Conservation (phyloP, 345 rosid genomes). For the Geranium brycei region DNA sequence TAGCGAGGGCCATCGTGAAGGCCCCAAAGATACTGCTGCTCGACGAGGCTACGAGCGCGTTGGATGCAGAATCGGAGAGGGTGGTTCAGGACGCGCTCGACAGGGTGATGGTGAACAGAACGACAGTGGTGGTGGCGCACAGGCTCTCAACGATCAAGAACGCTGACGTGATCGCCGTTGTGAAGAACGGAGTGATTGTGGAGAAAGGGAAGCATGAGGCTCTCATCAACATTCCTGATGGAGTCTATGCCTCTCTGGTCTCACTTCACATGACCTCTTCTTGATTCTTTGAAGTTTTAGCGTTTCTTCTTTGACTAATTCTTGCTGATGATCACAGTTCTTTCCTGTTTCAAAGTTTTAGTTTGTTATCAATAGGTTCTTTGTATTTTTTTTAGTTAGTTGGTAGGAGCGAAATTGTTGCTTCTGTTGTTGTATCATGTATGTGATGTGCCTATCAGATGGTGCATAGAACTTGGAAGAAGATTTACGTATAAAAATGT, state of each 20-base stretch:
- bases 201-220: constrained; percentile 50
- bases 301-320: background rate
- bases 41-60: constrained; percentile 58
- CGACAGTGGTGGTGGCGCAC: constrained; percentile 43
- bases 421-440: too few species aligned
- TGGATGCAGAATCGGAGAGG: constrained; percentile 46
- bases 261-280: constrained; percentile 27
- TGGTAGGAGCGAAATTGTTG: too few species aligned
- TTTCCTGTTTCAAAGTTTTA: too few species aligned
- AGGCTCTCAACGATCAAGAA: constrained; percentile 43
- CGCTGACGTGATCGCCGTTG: constrained; percentile 45
- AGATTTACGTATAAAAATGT: too few species aligned
- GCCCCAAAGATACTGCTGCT: constrained; percentile 33
- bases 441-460: too few species aligned
- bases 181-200: constrained; percentile 37
- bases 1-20: constrained; percentile 41
- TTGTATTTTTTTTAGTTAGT: too few species aligned
- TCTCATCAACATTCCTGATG: constrained; percentile 27
- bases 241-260: constrained; percentile 38
- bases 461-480: too few species aligned
- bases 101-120: constrained; percentile 31
- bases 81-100: constrained; percentile 46
- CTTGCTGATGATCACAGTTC: background rate
- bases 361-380: too few species aligned
- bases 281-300: background rate